Conservation (phyloP, 257 asterid genomes). For the Solanum chilense region DNA sequence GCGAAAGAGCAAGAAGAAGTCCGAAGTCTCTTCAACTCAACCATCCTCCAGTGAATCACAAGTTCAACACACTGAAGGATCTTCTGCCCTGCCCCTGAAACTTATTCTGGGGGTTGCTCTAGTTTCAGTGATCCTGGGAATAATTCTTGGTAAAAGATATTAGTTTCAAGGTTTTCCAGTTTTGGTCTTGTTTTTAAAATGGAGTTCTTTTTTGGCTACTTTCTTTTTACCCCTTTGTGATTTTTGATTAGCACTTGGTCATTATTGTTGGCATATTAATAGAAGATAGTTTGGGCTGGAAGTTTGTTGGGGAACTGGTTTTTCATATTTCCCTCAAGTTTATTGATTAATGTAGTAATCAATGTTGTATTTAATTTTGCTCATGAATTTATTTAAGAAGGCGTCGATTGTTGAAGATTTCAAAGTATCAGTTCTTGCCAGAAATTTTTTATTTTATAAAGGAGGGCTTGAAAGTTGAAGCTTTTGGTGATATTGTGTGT, state of each 20-base stretch:
- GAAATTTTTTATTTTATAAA: neutral
- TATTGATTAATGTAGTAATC: neutral
- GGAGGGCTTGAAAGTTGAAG: neutral
- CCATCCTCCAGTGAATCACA: conserved; percentile 27
- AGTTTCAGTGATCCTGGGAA: conserved; percentile 56
- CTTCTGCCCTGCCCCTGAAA: conserved; percentile 25
- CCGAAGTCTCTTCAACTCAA: conserved; percentile 35
- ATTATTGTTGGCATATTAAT: neutral
- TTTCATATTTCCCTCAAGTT: neutral
- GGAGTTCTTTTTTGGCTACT: neutral
- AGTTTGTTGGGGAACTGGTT: neutral
- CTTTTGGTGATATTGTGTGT: neutral
- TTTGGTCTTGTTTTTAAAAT: neutral
- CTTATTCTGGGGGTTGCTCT: conserved; percentile 69
- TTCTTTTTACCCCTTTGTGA: neutral
- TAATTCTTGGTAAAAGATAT: conserved; percentile 66
- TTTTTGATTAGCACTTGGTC: neutral
- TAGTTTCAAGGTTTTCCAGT: conserved; percentile 1
- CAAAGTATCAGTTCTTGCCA: neutral
- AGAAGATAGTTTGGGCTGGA: neutral
- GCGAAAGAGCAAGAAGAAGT: conserved; percentile 43
- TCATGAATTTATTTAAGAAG: neutral
- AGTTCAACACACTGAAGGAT: conserved; percentile 27
- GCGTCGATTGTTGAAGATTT: neutral
- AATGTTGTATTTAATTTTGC: neutral